Evolutionary conservation across 2,329 filamentous ascomycete genomes (phyloP).

Genomic region (Pseudogymnoascus sp.): DNA sequence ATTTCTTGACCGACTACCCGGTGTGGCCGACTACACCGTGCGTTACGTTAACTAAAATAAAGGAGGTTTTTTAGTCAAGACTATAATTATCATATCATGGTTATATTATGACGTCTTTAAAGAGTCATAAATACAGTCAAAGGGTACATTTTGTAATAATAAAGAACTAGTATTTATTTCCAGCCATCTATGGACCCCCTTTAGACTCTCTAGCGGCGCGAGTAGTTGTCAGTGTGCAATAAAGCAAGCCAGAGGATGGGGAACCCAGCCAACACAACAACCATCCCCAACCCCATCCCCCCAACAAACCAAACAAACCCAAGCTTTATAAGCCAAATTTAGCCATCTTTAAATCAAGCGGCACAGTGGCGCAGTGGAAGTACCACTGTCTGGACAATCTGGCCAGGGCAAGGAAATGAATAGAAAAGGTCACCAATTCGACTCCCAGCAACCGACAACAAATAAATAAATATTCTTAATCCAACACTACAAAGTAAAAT

Average conservation of each 20-base stretch:
- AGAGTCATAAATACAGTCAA: neutral
- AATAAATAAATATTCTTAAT: neutral
- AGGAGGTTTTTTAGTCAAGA: neutral
- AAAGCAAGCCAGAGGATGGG: neutral
- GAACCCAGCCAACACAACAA: neutral
- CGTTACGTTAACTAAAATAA: no score
- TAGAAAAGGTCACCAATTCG: neutral
- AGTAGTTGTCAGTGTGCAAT: neutral
- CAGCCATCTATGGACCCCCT: neutral
- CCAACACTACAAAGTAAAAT: neutral
- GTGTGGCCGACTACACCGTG: no score
- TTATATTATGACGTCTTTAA: neutral
- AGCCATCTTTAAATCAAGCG: conserved; percentile 1
- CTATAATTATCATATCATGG: neutral
- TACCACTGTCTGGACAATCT: conserved; percentile 4
- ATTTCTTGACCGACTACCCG: no score
- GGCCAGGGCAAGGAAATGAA: conserved; percentile 7
- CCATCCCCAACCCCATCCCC: neutral
- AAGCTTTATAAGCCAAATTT: neutral
- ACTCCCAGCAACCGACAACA: neutral
- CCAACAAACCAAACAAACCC: neutral
- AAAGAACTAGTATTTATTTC: neutral
- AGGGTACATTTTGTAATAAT: neutral
- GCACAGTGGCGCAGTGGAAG: conserved; percentile 3
- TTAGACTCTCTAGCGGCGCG: neutral